phyloP scores from a whole-genome alignment of 2,329 filamentous ascomycete species.

The Elsinoe ampelina region DNA sequence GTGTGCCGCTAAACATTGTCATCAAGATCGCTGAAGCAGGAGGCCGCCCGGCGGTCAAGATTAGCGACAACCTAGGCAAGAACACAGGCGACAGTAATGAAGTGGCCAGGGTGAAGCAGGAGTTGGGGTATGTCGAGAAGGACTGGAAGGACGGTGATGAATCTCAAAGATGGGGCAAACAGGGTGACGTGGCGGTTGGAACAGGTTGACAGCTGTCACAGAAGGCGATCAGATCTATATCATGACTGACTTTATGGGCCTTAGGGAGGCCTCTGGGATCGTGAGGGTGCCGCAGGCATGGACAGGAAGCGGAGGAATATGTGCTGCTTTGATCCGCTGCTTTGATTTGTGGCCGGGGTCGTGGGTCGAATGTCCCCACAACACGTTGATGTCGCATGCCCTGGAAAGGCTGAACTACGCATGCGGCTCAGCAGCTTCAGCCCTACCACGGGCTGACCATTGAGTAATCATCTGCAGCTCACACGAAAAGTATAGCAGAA shows the following conservation, averaged over 20 bases:
- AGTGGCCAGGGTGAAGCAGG: slow-evolving; percentile 72
- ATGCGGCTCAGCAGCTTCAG: no score
- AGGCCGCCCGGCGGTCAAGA: slow-evolving; percentile 78
- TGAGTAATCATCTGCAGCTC: no score
- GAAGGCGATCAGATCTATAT: not conserved
- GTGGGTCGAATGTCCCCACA: no score
- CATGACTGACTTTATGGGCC: not conserved
- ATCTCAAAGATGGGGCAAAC: slow-evolving; percentile 64
- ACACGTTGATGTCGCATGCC: no score
- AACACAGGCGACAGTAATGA: slow-evolving; percentile 81
- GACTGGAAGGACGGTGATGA: slow-evolving; percentile 79
- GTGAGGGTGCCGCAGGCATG: not conserved
- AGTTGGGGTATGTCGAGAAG: slow-evolving; percentile 78
- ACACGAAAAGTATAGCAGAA: no score
- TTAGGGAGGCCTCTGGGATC: not conserved
- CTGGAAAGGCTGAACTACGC: no score
- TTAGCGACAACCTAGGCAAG: slow-evolving; percentile 80
- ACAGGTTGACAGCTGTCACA: not conserved
- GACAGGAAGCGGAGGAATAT: not conserved
- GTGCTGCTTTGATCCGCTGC: no score
- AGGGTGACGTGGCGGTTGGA: slow-evolving; percentile 12
- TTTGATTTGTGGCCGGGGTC: no score
- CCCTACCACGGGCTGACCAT: no score
- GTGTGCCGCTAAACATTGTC: slow-evolving; percentile 87
- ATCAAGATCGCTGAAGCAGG: slow-evolving; percentile 87